These are phyloP conservation scores for Gentiana dahurica DNA, from an alignment of 257 asterid genomes.

Conservation along the genomic window DNA sequence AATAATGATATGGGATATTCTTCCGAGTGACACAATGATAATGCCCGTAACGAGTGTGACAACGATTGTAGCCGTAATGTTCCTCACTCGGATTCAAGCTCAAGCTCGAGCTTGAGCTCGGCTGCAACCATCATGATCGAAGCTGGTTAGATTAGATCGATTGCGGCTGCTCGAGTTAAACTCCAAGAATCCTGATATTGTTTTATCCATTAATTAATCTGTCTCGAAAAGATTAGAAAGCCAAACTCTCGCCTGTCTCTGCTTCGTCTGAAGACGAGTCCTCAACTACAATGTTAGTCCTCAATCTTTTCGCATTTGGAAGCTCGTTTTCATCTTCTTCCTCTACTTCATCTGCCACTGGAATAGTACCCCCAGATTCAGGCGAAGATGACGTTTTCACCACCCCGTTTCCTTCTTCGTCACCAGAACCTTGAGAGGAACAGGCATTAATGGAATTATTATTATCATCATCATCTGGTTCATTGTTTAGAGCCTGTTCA, in stretches of 20 bases:
- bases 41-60: too few relatives aligned
- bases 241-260: conserved; percentile 21
- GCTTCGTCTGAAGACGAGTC: conserved; percentile 63
- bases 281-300: conserved; percentile 32
- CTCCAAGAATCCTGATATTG: too few relatives aligned
- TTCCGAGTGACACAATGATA: too few relatives aligned
- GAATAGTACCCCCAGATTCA: conserved; percentile 9
- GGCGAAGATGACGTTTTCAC: conserved; percentile 10
- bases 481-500: conserved; percentile 30
- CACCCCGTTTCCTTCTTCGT: conserved; percentile 20
- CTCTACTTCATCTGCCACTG: conserved; percentile 38
- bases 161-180: too few relatives aligned
- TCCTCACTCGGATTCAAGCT: too few relatives aligned
- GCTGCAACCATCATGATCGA: too few relatives aligned
- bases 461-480: conserved; percentile 17
- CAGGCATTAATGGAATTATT: conserved; percentile 23
- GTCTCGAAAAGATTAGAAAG: conserved; percentile 1
- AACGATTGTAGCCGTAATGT: too few relatives aligned
- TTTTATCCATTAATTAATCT: too few relatives aligned
- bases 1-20: too few relatives aligned
- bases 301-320: conserved; percentile 39
- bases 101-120: too few relatives aligned
- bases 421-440: conserved; percentile 24
- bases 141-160: too few relatives aligned
- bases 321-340: conserved; percentile 30